Evolutionary conservation across 805 yeast species (phyloP).

Genomic region (Starmerella sp.): DNA sequence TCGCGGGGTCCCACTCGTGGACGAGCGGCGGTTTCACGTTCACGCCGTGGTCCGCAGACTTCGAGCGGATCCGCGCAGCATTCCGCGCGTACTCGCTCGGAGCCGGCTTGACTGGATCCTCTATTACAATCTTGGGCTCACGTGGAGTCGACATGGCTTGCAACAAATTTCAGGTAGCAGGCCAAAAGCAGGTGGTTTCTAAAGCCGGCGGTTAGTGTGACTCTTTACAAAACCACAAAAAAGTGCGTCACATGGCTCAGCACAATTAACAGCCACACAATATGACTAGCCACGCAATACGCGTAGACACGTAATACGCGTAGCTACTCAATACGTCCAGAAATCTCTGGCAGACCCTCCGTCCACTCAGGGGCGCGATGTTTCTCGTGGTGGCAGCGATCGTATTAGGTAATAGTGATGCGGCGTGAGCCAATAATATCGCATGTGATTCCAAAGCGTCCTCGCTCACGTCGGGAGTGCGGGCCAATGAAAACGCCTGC

Average conservation of each 20-base stretch:
- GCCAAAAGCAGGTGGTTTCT: neutral
- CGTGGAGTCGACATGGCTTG: neutral
- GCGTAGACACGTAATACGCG: too few species aligned
- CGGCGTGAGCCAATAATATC: neutral
- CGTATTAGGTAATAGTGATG: neutral
- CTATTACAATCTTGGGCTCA: slow-evolving; percentile 24
- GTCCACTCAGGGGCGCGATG: too few species aligned
- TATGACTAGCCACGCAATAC: too few species aligned
- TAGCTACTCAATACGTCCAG: too few species aligned
- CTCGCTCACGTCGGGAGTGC: neutral
- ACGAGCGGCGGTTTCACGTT: slow-evolving; percentile 12
- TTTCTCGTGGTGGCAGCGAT: too few species aligned
- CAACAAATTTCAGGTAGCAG: neutral
- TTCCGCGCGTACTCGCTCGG: slow-evolving; percentile 31
- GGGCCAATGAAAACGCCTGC: neutral
- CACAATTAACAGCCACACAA: too few species aligned
- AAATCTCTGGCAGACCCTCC: too few species aligned
- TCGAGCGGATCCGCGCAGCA: slow-evolving; percentile 33
- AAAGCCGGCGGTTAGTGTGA: neutral
- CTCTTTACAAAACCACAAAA: neutral
- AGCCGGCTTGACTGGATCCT: slow-evolving; percentile 29
- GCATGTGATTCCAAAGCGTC: neutral
- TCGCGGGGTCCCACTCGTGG: slow-evolving; percentile 31
- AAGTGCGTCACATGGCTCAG: too few species aligned
- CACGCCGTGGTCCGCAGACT: slow-evolving; percentile 23